Evolutionary conservation across 805 yeast genomes (phyloP), one percentile per base, ranked within the genome.

Genomic region (Cyberlindnera bimundalis): DNA sequence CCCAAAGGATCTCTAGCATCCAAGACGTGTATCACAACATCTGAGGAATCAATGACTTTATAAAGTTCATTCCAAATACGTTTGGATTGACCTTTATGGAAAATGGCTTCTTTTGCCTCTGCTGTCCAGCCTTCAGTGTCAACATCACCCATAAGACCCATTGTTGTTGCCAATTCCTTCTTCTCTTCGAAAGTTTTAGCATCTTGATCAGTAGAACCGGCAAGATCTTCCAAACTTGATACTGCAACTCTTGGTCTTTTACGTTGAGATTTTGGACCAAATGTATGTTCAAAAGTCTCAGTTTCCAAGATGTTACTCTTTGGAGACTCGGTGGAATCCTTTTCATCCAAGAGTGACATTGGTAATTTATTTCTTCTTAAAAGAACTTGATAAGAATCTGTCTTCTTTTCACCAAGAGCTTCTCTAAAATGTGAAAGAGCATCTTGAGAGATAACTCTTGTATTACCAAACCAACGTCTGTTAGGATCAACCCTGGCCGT

Each of bases 1-100:
- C 99, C 99, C 51, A 89, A 59, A 17, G 99, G 99, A 68, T 91
- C 97, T 67, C 99, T 81, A 2, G 99, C 99, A 67, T 91, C 99
- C 41, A 91, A 70, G 18, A 93, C 99, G 56, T 93, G 97, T 45
- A 91, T 85, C 29, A 91, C 96, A 32, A 91, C 97, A 69, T 91
- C 99, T 0, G 97, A 88, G 10, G 98, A 91, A 65, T 91, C 99
- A 53, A 91, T 89, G 36, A 91, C 99, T 62, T 91, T 91, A 66
- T 93, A 91, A 46, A 91, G 73, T 64, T 91, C 99, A 64, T 93
- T 93, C 99, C 99, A 91, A 53, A 91, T 91, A 70, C 99, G 84
- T 68, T 91, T 91, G 35, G 97, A 89, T 69, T 91, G 99, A 56
- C 99, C 99, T 64, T 91, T 91, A 60, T 84, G 81, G 73, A 91